Conservation (phyloP, 2,329 filamentous ascomycete species). For the Emergomyces pasteurianus region DNA sequence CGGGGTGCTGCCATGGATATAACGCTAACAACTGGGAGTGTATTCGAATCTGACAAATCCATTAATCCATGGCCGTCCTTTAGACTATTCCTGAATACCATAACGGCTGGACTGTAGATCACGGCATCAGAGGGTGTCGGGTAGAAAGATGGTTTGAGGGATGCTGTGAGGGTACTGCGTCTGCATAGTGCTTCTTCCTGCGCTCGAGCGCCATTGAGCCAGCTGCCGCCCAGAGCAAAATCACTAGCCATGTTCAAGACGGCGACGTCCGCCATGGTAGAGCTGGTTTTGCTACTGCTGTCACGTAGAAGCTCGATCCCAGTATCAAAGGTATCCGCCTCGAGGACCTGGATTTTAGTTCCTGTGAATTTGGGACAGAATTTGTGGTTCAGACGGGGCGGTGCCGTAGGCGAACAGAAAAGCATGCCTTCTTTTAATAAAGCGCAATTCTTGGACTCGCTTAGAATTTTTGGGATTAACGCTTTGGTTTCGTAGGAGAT, state of each 20-base stretch:
- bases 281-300: background rate
- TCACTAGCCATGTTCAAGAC: slow-evolving; percentile 8
- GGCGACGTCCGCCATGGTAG: background rate
- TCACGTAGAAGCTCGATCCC: background rate
- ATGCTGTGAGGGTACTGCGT: slow-evolving; percentile 6
- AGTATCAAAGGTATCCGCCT: slow-evolving; percentile 3
- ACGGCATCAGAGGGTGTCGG: background rate
- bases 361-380: background rate
- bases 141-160: slow-evolving; percentile 4
- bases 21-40: slow-evolving; percentile 5
- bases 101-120: slow-evolving; percentile 6
- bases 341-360: background rate
- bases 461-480: background rate
- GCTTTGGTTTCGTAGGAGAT: background rate
- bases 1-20: slow-evolving; percentile 5
- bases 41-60: slow-evolving; percentile 1
- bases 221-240: background rate
- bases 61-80: slow-evolving; percentile 3
- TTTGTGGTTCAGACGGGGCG: background rate
- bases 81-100: slow-evolving; percentile 4
- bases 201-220: slow-evolving; percentile 4
- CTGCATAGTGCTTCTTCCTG: slow-evolving; percentile 8
- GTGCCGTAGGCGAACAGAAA: background rate
- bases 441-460: background rate
- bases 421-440: slow-evolving; percentile 1